Percentiles rank a stretch among this genome's conserved stretches.
Conservation (phyloP, 495 filamentous ascomycete genomes). For the Aspergillus egyptiacus region DNA sequence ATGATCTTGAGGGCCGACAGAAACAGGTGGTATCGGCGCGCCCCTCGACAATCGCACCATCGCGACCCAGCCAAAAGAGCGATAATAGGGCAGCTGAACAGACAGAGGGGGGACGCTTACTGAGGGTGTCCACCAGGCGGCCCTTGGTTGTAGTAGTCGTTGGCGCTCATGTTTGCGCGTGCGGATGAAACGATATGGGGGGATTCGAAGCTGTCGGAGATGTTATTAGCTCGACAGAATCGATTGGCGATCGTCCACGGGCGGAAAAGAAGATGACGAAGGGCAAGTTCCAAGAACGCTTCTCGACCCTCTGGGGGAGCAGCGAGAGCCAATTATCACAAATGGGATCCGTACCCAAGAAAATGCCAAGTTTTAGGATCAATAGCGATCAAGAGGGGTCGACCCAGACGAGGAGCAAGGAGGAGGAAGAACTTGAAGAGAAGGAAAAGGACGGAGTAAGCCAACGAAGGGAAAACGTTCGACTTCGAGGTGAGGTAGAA, state of each 20-base stretch:
- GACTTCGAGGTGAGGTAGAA: no score
- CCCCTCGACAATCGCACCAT: background rate
- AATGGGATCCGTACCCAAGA: slow-evolving; percentile 16
- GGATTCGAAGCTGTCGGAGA: background rate
- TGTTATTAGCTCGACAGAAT: slow-evolving; percentile 1
- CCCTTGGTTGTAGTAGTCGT: slow-evolving; percentile 20
- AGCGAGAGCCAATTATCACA: slow-evolving; percentile 15
- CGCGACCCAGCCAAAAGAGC: background rate
- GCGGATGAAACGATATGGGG: background rate
- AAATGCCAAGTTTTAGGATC: slow-evolving; percentile 20
- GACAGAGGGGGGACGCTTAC: slow-evolving; percentile 16
- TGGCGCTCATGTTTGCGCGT: slow-evolving; percentile 16
- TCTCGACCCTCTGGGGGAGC: slow-evolving; percentile 5
- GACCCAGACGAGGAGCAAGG: background rate
- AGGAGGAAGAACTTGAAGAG: background rate
- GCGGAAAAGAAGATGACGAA: slow-evolving; percentile 8
- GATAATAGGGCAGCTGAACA: background rate
- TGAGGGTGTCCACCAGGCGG: slow-evolving; percentile 19
- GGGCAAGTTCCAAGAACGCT: background rate
- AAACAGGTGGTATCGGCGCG: background rate
- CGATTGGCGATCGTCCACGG: slow-evolving; percentile 1
- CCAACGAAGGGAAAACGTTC: no score
- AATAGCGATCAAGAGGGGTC: no score
- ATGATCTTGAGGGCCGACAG: background rate
- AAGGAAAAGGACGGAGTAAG: background rate